A percentile compares a stretch with the other conserved stretches of the same genome.
Conservation (phyloP, 495 filamentous ascomycete genomes). For the Hyaloscypha finlandica region DNA sequence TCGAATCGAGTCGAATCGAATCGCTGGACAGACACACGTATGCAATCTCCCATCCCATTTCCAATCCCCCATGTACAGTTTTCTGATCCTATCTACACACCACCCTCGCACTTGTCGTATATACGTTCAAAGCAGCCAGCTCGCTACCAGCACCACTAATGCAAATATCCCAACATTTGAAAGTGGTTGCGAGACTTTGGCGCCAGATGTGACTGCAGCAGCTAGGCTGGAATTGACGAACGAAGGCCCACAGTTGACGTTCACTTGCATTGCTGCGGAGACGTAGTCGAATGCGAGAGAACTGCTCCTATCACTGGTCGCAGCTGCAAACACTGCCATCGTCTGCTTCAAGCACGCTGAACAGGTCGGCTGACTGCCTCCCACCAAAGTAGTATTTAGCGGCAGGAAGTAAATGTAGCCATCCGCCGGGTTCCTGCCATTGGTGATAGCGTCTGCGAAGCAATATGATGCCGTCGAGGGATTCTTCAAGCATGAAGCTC, state of each 20-base stretch:
- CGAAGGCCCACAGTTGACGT: slow-evolving; percentile 61
- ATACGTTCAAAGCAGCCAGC: slow-evolving; percentile 19
- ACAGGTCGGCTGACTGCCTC: slow-evolving; percentile 65
- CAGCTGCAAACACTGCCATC: slow-evolving; percentile 67
- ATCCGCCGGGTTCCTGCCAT: slow-evolving; percentile 63
- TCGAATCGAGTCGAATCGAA: background rate
- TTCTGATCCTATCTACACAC: background rate
- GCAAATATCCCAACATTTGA: slow-evolving; percentile 9
- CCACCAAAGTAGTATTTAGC: slow-evolving; percentile 68
- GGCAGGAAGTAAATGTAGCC: slow-evolving; percentile 83
- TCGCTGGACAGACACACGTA: background rate
- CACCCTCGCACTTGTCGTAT: background rate
- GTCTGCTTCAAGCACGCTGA: slow-evolving; percentile 66
- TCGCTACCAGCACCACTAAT: slow-evolving; percentile 19
- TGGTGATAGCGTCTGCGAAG: slow-evolving; percentile 85
- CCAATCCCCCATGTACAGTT: background rate
- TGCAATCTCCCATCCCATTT: background rate
- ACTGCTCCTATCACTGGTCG: slow-evolving; percentile 59
- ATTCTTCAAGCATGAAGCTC: slow-evolving; percentile 73
- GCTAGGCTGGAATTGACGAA: slow-evolving; percentile 57
- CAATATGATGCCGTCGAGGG: slow-evolving; percentile 57
- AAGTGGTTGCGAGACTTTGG: slow-evolving; percentile 5
- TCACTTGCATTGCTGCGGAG: slow-evolving; percentile 63
- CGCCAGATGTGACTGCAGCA: slow-evolving; percentile 8
- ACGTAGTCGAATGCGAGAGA: slow-evolving; percentile 61